phyloP scores from a whole-genome alignment of 306 rosid species.

The Dalbergia cochinchinensis region DNA sequence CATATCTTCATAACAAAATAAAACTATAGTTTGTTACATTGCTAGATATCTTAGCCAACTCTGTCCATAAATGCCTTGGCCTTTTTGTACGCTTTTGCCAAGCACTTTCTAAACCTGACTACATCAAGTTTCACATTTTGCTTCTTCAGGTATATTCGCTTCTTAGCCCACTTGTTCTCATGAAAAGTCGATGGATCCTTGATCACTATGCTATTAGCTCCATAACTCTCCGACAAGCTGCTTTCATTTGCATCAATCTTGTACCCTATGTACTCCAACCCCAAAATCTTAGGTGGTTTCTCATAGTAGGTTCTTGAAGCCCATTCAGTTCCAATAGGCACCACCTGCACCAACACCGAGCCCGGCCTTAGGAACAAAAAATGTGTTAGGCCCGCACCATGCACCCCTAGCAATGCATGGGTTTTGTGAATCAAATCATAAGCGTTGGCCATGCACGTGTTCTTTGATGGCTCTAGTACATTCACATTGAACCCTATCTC shows the following conservation, averaged over 20 bases:
- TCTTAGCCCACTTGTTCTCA: slow-evolving; percentile 15
- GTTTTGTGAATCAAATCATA: slow-evolving; percentile 44
- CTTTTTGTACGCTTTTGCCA: slow-evolving; percentile 28
- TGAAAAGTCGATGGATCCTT: slow-evolving; percentile 30
- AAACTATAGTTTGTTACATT: too few species aligned
- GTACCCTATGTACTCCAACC: slow-evolving; percentile 51
- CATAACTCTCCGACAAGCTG: slow-evolving; percentile 41
- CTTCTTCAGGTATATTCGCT: slow-evolving; percentile 31
- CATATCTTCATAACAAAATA: too few species aligned
- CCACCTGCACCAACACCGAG: slow-evolving; percentile 54
- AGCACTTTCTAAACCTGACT: slow-evolving; percentile 42
- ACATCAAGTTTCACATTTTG: slow-evolving; percentile 46
- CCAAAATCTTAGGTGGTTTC: slow-evolving; percentile 33
- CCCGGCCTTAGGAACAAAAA: slow-evolving; percentile 51
- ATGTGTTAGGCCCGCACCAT: slow-evolving; percentile 65
- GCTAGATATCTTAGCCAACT: neutral
- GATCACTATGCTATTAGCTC: slow-evolving; percentile 42
- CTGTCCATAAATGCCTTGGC: slow-evolving; percentile 36
- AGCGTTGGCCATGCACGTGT: neutral
- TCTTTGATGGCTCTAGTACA: slow-evolving; percentile 41
- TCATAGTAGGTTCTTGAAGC: slow-evolving; percentile 45
- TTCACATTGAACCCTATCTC: slow-evolving; percentile 53
- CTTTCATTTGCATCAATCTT: slow-evolving; percentile 50
- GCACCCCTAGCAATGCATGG: slow-evolving; percentile 61
- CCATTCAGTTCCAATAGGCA: slow-evolving; percentile 60